phyloP scores from a whole-genome alignment of 257 asterid genomes.

The Lycium barbarum region DNA sequence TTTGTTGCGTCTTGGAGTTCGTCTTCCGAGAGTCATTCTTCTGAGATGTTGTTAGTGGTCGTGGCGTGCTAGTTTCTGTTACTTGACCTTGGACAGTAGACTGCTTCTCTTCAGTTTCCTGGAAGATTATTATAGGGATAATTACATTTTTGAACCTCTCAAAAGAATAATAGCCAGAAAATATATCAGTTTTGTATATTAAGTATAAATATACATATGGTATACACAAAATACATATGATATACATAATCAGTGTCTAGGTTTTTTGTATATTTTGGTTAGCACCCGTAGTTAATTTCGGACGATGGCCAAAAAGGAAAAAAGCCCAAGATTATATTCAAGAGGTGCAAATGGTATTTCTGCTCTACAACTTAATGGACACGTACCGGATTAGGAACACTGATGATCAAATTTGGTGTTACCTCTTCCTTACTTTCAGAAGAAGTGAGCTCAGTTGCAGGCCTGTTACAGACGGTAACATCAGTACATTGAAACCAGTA shows the following conservation, averaged over 20 bases:
- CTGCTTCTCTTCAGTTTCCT: constrained; percentile 36
- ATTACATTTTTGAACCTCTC: no score
- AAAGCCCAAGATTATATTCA: constrained; percentile 26
- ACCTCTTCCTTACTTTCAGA: constrained; percentile 43
- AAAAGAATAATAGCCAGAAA: no score
- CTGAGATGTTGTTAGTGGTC: constrained; percentile 41
- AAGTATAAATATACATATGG: no score
- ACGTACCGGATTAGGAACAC: constrained; percentile 34
- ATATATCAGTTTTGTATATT: no score
- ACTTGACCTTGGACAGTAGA: constrained; percentile 32
- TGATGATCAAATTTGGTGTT: constrained; percentile 26
- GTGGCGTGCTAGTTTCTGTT: constrained; percentile 72
- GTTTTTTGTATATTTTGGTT: no score
- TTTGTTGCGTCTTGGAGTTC: constrained; percentile 54
- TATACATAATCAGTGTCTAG: no score
- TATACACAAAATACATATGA: no score
- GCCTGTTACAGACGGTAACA: constrained; percentile 28
- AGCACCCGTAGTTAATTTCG: no score
- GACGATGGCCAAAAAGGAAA: no score
- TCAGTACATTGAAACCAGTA: constrained; percentile 27
- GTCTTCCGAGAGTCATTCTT: constrained; percentile 32
- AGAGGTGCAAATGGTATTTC: background rate
- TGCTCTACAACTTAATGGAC: background rate
- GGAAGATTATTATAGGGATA: constrained; percentile 24
- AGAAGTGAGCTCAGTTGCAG: constrained; percentile 35